Base-by-base conservation (phyloP, 257 asterid species). In the Solanum clarkiae region DNA sequence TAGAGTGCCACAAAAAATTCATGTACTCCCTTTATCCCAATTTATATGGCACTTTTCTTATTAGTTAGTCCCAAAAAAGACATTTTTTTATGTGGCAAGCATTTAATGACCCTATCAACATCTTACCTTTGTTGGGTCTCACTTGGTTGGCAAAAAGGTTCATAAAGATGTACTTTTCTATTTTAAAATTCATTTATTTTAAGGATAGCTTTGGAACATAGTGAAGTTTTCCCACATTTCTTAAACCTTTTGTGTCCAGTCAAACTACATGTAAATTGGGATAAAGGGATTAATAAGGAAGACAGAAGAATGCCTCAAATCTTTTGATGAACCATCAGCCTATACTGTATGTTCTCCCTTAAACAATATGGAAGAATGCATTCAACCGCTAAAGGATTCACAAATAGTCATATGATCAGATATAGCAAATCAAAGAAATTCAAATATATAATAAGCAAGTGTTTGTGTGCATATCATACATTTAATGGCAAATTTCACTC, bases 401-500 rank as follows among this genome's bases (percentile, higher is more conserved):
- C 20, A 53, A 6, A 75, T 51, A 77, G 10, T 79, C 15, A 2
- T 29, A 79, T 11, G 40, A 45, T 16, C 82, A 79, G 12, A 79
- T 26, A 53, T 32, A 16, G 24, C 63, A 79, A 6, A 79, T 53
- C 49, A 79, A 79, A 53, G 47, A 79, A 79, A 53, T 79, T 53
- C 5, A 79, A 79, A 79, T 79, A 54, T 10, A 9, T 53, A 53
- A 53, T 53, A 51, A 3, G 65, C 49, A 51, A 77, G 45, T 24
- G 24, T 53, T 29, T 79, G 40, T 9, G 80, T 12, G 82, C 26
- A 51, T 32, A 22, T 72, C 95, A 72, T 89, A 94, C 99, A 91
- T 92, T 96, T 96, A 85, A 96, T 93, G 77, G 99, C 99, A 92
- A 94, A 93, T 80, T 90, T 90, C 51, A 84, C 87, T 79, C 97